These are phyloP conservation scores for Triticum timopheevii DNA, from an alignment of 176 grass and related monocot species.

Conservation along the genomic window DNA sequence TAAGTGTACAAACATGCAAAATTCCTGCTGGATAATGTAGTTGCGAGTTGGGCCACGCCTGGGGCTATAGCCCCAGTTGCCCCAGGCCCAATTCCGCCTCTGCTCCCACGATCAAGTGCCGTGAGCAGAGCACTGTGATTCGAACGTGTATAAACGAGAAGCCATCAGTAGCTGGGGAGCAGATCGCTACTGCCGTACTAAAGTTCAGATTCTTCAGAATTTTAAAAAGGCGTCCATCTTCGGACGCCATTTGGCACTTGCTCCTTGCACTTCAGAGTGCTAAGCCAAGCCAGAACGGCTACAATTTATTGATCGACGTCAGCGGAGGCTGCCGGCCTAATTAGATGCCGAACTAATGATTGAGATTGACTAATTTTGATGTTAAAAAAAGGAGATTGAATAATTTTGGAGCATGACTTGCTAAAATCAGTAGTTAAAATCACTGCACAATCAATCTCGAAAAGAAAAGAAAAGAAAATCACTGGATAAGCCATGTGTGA, in stretches of 20 bases:
- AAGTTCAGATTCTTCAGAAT: neutral
- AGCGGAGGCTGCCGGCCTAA: neutral
- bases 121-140: neutral
- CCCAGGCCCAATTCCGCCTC: too few species aligned
- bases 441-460: too few species aligned
- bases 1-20: too few species aligned
- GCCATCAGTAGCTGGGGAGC: neutral
- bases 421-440: too few species aligned
- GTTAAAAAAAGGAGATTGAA: neutral
- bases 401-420: neutral
- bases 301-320: neutral
- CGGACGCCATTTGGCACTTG: neutral
- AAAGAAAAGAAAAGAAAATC: too few species aligned
- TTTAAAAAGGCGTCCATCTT: conserved; percentile 5
- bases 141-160: too few species aligned
- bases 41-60: too few species aligned
- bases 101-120: too few species aligned
- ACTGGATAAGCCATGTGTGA: too few species aligned
- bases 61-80: too few species aligned
- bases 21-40: too few species aligned
- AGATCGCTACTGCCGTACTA: neutral
- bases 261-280: neutral
- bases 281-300: too few species aligned
- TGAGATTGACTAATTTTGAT: neutral
- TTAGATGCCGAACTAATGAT: neutral